Evolutionary conservation across 1,284 basidiomycete genomes (phyloP).

Genomic region (Microbotryum intermedium): DNA sequence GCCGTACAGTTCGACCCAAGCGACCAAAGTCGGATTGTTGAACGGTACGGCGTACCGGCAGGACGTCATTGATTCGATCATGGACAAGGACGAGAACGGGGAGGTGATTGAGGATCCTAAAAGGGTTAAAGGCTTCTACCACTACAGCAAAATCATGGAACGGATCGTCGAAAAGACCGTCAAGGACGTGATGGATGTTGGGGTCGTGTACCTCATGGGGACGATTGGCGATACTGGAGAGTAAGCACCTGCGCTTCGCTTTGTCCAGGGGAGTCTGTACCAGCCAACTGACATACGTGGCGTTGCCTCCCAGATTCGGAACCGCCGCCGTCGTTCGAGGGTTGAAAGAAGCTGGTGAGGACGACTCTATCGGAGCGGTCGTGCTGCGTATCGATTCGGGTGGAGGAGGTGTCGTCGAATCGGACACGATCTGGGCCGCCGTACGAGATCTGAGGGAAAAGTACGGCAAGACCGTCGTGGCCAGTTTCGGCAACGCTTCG

Average conservation of each 20-base stretch:
- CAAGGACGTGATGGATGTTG: constrained; percentile 38
- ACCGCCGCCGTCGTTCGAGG: constrained; percentile 40
- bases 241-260: neutral
- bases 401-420: constrained; percentile 42
- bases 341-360: constrained; percentile 41
- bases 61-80: constrained; percentile 35
- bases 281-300: neutral
- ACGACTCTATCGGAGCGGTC: constrained; percentile 39
- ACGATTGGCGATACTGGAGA: constrained; percentile 35
- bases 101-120: neutral
- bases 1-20: constrained; percentile 39
- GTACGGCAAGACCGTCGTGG: constrained; percentile 41
- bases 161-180: constrained; percentile 23
- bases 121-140: constrained; percentile 33
- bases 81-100: constrained; percentile 30
- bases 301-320: constrained; percentile 18
- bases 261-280: neutral
- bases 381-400: constrained; percentile 43
- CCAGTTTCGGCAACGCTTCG: constrained; percentile 41
- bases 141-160: constrained; percentile 35
- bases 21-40: constrained; percentile 37
- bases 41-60: constrained; percentile 38
- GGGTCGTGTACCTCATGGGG: constrained; percentile 42
- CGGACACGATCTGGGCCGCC: constrained; percentile 42
- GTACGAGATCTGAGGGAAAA: constrained; percentile 37